Evolutionary conservation across 306 rosid genomes (phyloP).

Genomic region (Dalbergia cochinchinensis): DNA sequence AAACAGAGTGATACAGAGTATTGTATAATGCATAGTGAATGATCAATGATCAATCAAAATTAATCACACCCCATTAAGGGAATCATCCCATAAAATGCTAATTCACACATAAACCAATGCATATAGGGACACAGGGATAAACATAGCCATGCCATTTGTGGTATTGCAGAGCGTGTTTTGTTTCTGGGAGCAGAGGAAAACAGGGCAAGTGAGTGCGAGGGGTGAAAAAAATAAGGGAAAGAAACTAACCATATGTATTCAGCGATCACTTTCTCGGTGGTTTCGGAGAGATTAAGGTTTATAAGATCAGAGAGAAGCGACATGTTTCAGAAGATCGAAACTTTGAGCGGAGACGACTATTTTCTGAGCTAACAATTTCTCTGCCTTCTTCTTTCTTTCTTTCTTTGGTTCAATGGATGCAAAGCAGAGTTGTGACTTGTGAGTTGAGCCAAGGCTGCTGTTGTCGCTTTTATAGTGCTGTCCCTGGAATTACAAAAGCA

Average conservation of each 20-base stretch:
- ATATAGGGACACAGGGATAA: not conserved
- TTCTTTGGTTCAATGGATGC: not conserved
- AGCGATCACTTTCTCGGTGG: constrained; percentile 66
- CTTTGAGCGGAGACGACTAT: constrained; percentile 12
- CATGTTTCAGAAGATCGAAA: constrained; percentile 38
- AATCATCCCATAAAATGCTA: not conserved
- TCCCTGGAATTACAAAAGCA: not conserved
- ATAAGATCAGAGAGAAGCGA: constrained; percentile 66
- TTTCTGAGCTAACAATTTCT: not conserved
- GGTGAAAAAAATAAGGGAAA: not conserved
- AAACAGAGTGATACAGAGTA: constrained; percentile 5
- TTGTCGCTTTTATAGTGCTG: constrained; percentile 34
- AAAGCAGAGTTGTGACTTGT: not conserved
- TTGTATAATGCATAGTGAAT: not conserved
- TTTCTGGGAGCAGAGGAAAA: not conserved
- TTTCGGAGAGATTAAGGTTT: constrained; percentile 64
- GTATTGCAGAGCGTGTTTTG: not conserved
- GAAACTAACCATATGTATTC: constrained; percentile 70
- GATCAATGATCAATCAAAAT: constrained; percentile 8
- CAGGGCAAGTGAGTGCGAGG: not conserved
- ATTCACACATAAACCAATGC: not conserved
- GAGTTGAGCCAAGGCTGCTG: not conserved
- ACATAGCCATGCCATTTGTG: not conserved
- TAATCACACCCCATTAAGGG: constrained; percentile 17
- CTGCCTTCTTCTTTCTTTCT: not conserved